Evolutionary conservation across 495 filamentous ascomycete genomes (phyloP).

Genomic region (Aspergillus biplanus): DNA sequence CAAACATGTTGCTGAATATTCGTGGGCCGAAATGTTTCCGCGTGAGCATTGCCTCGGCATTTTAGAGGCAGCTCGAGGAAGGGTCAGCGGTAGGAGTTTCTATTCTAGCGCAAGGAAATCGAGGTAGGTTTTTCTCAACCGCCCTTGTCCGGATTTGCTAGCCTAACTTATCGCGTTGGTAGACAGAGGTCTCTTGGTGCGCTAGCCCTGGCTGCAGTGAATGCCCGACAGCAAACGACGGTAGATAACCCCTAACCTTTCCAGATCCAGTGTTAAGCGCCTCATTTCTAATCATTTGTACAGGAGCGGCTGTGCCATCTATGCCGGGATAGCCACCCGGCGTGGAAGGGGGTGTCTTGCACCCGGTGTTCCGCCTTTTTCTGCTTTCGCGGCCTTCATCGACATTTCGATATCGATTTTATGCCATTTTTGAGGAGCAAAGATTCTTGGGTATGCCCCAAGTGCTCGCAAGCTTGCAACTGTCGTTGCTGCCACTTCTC

Average conservation of each 20-base stretch:
- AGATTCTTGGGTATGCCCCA: slow-evolving; percentile 23
- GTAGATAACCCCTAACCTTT: slow-evolving; percentile 9
- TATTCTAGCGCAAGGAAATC: not conserved
- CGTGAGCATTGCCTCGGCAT: slow-evolving; percentile 14
- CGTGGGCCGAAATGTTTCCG: slow-evolving; percentile 26
- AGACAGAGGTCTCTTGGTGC: slow-evolving; percentile 23
- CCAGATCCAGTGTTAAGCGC: not conserved
- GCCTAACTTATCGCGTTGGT: not conserved
- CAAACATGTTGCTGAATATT: slow-evolving; percentile 25
- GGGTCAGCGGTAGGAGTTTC: not conserved
- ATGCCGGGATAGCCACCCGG: slow-evolving; percentile 26
- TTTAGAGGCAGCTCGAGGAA: slow-evolving; percentile 3
- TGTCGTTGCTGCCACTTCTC: slow-evolving; percentile 28
- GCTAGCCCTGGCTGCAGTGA: slow-evolving; percentile 17
- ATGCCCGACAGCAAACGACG: slow-evolving; percentile 18
- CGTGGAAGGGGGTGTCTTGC: slow-evolving; percentile 26
- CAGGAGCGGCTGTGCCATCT: slow-evolving; percentile 29
- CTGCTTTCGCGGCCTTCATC: slow-evolving; percentile 27
- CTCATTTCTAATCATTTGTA: not conserved
- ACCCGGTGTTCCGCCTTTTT: slow-evolving; percentile 26
- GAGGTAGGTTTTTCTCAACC: slow-evolving; percentile 8
- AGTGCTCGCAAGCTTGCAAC: slow-evolving; percentile 27
- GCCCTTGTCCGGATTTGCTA: not conserved
- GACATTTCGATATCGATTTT: slow-evolving; percentile 29
- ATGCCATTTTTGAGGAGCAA: slow-evolving; percentile 17